Evolutionary conservation across 1,139 yeast genomes (phyloP).

Genomic region (Geotrichum restrictum): DNA sequence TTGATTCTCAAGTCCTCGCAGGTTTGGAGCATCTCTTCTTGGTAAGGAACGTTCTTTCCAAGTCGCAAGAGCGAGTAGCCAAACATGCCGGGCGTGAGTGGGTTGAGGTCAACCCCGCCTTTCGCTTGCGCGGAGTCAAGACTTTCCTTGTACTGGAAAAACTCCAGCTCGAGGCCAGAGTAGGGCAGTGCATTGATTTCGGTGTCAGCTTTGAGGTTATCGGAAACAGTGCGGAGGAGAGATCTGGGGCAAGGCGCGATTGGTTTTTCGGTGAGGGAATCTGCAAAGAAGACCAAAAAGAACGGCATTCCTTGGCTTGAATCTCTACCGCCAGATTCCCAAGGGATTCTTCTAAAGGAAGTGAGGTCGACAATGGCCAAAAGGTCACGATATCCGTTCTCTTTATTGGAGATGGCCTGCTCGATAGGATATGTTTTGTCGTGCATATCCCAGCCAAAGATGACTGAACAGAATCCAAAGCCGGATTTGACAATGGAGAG

Average conservation of each 20-base stretch:
- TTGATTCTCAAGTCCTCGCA: conserved; percentile 31
- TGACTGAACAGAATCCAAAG: conserved; percentile 39
- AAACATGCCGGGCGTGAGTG: conserved; percentile 40
- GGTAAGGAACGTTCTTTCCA: conserved; percentile 34
- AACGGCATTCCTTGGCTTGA: conserved; percentile 28
- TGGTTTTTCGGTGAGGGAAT: conserved; percentile 29
- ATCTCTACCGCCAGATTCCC: conserved; percentile 28
- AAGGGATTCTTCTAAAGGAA: conserved; percentile 34
- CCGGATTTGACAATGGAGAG: conserved; percentile 32
- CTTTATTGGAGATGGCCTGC: conserved; percentile 33
- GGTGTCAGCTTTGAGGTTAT: conserved; percentile 21
- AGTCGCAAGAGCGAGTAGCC: conserved; percentile 40
- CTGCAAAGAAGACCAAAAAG: conserved; percentile 34
- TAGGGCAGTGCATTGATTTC: conserved; percentile 26
- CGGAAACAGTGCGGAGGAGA: conserved; percentile 29
- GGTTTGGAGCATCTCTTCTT: conserved; percentile 32
- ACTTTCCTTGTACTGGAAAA: conserved; percentile 37
- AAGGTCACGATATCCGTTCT: conserved; percentile 38
- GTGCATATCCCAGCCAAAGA: conserved; percentile 42
- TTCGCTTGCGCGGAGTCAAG: conserved; percentile 32
- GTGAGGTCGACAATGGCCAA: conserved; percentile 34
- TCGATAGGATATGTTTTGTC: conserved; percentile 35
- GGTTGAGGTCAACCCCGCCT: conserved; percentile 31
- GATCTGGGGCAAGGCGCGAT: conserved; percentile 39
- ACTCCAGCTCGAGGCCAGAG: conserved; percentile 41